Conservation (phyloP, 768 basidiomycete genomes). For the Amanita inopinata region DNA sequence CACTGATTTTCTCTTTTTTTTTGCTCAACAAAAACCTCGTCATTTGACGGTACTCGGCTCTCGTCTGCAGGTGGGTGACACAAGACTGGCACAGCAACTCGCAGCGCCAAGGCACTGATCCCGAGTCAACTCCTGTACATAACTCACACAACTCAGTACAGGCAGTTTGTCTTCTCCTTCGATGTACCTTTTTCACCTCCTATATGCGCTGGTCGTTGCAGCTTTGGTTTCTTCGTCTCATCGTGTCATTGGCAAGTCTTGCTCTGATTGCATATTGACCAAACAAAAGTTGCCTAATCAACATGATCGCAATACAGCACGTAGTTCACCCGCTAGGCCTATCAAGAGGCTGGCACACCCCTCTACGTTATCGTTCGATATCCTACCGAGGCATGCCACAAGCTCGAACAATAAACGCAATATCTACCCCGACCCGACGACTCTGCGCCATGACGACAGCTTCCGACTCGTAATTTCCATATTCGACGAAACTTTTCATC, state of each 20-base stretch:
- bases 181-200: slow-evolving; percentile 24
- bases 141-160: slow-evolving; percentile 11
- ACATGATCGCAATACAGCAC: slow-evolving; percentile 24
- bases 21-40: too few relatives aligned
- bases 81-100: slow-evolving; percentile 13
- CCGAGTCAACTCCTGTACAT: neutral
- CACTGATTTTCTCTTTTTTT: neutral
- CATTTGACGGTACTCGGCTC: too few relatives aligned
- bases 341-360: slow-evolving; percentile 42
- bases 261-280: neutral
- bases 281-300: slow-evolving; percentile 6
- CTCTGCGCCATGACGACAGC: slow-evolving; percentile 57
- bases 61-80: slow-evolving; percentile 10
- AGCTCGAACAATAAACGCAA: slow-evolving; percentile 22
- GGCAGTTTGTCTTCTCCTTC: slow-evolving; percentile 21
- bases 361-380: slow-evolving; percentile 42
- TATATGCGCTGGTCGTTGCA: slow-evolving; percentile 38
- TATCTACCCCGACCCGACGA: slow-evolving; percentile 27
- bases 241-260: slow-evolving; percentile 22
- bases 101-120: slow-evolving; percentile 3
- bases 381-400: slow-evolving; percentile 35
- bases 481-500: slow-evolving; percentile 54
- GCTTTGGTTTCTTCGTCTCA: slow-evolving; percentile 25
- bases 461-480: slow-evolving; percentile 62
- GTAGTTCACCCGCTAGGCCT: slow-evolving; percentile 36